phyloP scores from a whole-genome alignment of 805 yeast species.

The Lipomyces sp. region DNA sequence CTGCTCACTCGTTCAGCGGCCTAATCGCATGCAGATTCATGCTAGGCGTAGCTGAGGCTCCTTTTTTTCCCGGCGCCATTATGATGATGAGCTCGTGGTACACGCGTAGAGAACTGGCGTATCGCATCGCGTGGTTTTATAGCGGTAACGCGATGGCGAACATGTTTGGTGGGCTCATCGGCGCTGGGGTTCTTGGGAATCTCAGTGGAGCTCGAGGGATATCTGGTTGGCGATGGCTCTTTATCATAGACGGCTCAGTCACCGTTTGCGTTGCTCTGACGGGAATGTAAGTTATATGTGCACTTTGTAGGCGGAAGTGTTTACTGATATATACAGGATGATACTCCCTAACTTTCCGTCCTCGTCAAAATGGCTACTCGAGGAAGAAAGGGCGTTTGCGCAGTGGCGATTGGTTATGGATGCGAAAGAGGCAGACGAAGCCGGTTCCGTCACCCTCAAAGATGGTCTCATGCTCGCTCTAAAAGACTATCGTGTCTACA shows the following conservation, averaged over 20 bases:
- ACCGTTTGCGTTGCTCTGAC: constrained; percentile 44
- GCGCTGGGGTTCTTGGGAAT: constrained; percentile 52
- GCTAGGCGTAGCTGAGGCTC: constrained; percentile 49
- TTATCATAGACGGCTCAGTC: constrained; percentile 54
- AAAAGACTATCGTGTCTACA: constrained; percentile 34
- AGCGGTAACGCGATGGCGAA: constrained; percentile 56
- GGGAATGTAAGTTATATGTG: constrained; percentile 42
- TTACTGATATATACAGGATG: background rate
- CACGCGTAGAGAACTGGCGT: constrained; percentile 50
- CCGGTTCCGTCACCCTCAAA: constrained; percentile 18
- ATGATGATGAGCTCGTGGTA: constrained; percentile 48
- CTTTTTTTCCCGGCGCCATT: constrained; percentile 49
- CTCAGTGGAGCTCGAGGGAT: constrained; percentile 50
- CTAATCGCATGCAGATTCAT: constrained; percentile 46
- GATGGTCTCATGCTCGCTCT: constrained; percentile 29
- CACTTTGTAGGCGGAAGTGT: constrained; percentile 36
- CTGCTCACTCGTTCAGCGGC: constrained; percentile 47
- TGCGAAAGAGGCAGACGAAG: constrained; percentile 29
- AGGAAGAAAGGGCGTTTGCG: constrained; percentile 33
- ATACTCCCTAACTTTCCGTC: constrained; percentile 55
- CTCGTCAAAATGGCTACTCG: constrained; percentile 32
- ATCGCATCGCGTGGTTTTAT: constrained; percentile 48
- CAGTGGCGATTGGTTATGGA: constrained; percentile 37
- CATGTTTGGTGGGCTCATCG: constrained; percentile 58
- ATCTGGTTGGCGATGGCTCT: constrained; percentile 58